A percentile compares a stretch with the other conserved stretches of the same genome.
phyloP scores from a whole-genome alignment of 2,329 filamentous ascomycete species.

The Xylariaceae sp. region DNA sequence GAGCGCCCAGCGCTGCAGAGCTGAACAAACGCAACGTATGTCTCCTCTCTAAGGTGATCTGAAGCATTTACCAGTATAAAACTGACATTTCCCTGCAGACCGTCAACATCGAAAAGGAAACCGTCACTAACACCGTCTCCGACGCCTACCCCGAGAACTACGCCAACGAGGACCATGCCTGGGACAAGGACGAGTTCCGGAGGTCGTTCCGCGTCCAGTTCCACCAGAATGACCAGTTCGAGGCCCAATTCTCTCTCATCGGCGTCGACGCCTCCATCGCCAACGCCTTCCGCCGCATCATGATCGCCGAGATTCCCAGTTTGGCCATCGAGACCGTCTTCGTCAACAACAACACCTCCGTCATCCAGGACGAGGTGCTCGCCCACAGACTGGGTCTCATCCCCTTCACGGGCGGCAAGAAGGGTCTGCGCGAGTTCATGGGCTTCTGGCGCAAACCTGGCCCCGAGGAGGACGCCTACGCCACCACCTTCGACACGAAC shows the following conservation, averaged over 20 bases:
- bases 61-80: neutral
- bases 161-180: constrained; percentile 79
- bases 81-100: constrained; percentile 48
- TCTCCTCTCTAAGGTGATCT: neutral
- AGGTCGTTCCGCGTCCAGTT: constrained; percentile 69
- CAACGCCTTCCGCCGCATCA: constrained; percentile 94
- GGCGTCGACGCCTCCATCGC: constrained; percentile 89
- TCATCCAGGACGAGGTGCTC: constrained; percentile 96
- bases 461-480: constrained; percentile 55
- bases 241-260: constrained; percentile 84
- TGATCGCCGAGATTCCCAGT: constrained; percentile 90
- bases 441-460: constrained; percentile 72
- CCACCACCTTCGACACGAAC: constrained; percentile 71
- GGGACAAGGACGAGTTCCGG: constrained; percentile 69
- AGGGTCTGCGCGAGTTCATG: constrained; percentile 72
- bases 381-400: constrained; percentile 85
- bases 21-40: constrained; percentile 30
- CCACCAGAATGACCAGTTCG: constrained; percentile 72
- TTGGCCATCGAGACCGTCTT: constrained; percentile 92
- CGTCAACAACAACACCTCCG: constrained; percentile 92
- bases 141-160: constrained; percentile 91
- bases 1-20: constrained; percentile 24
- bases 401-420: constrained; percentile 73
- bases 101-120: constrained; percentile 83
- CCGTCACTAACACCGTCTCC: constrained; percentile 79